Conservation (phyloP, 1,284 basidiomycete species). For the Papiliotrema nemorosa region DNA sequence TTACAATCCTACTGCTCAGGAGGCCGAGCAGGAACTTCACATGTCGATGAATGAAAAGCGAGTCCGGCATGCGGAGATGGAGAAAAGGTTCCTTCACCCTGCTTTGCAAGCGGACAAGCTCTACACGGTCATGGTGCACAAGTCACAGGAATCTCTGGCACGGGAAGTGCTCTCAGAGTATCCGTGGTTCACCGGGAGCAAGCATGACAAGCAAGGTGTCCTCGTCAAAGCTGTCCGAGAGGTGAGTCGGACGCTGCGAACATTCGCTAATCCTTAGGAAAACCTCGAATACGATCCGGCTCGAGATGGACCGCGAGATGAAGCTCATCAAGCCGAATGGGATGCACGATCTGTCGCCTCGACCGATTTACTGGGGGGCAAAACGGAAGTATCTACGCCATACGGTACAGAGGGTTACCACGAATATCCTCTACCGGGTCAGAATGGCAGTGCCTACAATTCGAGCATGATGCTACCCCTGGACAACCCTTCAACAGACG, state of each 20-base stretch:
- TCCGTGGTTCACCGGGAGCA: slow-evolving; percentile 43
- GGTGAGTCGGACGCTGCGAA: slow-evolving; percentile 15
- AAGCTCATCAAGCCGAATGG: slow-evolving; percentile 38
- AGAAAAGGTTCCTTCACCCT: slow-evolving; percentile 54
- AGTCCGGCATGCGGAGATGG: slow-evolving; percentile 19
- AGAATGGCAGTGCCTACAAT: slow-evolving; percentile 11
- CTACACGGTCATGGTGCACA: slow-evolving; percentile 50
- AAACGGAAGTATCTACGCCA: slow-evolving; percentile 21
- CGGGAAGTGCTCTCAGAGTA: slow-evolving; percentile 44
- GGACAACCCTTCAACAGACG: slow-evolving; percentile 38
- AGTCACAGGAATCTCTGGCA: slow-evolving; percentile 44
- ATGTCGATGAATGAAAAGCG: slow-evolving; percentile 34
- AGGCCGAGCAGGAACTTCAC: slow-evolving; percentile 42
- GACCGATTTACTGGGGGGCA: slow-evolving; percentile 36
- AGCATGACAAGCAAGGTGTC: slow-evolving; percentile 35
- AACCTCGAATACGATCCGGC: slow-evolving; percentile 48
- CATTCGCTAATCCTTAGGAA: slow-evolving; percentile 25
- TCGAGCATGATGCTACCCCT: slow-evolving; percentile 20
- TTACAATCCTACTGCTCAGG: slow-evolving; percentile 53
- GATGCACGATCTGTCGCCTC: slow-evolving; percentile 42
- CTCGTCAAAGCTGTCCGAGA: slow-evolving; percentile 46
- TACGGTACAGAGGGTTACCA: slow-evolving; percentile 14
- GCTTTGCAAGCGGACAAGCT: slow-evolving; percentile 49
- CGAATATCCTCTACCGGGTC: slow-evolving; percentile 22
- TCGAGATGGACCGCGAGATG: slow-evolving; percentile 36